These are phyloP conservation scores for Eleusine indica DNA, from an alignment of 176 grass and related monocot genomes.

Conservation along the genomic window DNA sequence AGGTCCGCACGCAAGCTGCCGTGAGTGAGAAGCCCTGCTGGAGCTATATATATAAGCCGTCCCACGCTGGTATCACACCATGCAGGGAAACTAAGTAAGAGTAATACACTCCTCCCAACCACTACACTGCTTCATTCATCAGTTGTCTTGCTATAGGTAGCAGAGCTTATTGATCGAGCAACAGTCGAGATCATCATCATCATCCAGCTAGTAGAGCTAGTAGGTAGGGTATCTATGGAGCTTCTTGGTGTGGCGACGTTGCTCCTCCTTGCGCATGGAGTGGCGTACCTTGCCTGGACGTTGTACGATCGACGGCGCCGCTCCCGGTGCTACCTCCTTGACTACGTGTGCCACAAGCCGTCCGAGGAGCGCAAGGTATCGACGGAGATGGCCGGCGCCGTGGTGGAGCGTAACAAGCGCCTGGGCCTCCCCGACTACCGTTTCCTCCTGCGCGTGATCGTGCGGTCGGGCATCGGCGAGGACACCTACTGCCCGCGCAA, in stretches of 20 bases:
- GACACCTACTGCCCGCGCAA: conserved; percentile 63
- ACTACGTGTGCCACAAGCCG: conserved; percentile 69
- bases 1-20: no score
- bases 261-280: conserved; percentile 33
- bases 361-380: conserved; percentile 44
- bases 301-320: background rate
- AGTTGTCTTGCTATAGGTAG: no score
- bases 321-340: conserved; percentile 64
- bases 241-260: conserved; percentile 7
- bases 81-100: no score
- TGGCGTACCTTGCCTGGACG: conserved; percentile 26
- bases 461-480: conserved; percentile 76
- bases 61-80: no score
- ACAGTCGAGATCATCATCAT: no score
- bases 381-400: conserved; percentile 42
- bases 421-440: conserved; percentile 53
- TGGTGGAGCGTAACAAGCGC: conserved; percentile 52
- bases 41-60: no score
- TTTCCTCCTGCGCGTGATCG: conserved; percentile 69
- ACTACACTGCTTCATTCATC: no score
- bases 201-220: no score
- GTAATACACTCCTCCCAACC: no score
- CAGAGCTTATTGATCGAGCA: no score
- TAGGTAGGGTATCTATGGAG: conserved; percentile 7
- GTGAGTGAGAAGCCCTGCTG: no score